Percentiles rank a stretch among this genome's conserved stretches.
Conservation (phyloP, 1,139 yeast species). For the Petasospora rhodanensis region DNA sequence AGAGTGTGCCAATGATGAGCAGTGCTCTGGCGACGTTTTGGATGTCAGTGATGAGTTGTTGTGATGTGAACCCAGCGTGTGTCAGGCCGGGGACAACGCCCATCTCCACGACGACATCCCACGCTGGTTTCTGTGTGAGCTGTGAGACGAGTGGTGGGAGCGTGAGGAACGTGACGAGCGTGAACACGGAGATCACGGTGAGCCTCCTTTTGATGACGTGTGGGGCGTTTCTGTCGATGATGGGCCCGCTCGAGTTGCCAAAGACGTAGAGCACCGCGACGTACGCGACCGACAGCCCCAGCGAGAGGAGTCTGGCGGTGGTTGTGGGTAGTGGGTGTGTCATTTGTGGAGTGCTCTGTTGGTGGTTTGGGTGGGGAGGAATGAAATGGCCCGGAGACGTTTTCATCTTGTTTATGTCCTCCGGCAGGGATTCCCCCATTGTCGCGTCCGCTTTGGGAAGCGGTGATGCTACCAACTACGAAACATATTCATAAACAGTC, state of each 20-base stretch:
- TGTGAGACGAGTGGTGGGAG: conserved; percentile 27
- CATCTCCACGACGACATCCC: conserved; percentile 18
- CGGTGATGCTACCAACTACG: too few relatives aligned
- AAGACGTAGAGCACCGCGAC: conserved; percentile 18
- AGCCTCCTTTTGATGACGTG: conserved; percentile 34
- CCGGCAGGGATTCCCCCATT: too few relatives aligned
- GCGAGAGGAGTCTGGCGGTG: conserved; percentile 10
- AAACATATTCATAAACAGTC: too few relatives aligned
- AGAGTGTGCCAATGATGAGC: conserved; percentile 39
- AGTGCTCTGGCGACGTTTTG: conserved; percentile 19
- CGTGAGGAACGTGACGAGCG: conserved; percentile 24
- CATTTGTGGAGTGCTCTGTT: too few relatives aligned
- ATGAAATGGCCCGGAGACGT: too few relatives aligned
- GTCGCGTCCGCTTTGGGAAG: too few relatives aligned
- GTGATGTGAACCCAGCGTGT: conserved; percentile 7
- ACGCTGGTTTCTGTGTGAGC: conserved; percentile 8
- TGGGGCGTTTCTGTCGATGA: conserved; percentile 41
- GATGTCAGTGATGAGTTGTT: not conserved
- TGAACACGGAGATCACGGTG: conserved; percentile 25
- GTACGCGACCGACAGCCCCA: conserved; percentile 18
- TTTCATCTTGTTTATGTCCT: too few relatives aligned
- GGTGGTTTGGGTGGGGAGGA: too few relatives aligned
- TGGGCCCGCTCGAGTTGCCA: conserved; percentile 10
- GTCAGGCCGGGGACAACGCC: conserved; percentile 30
- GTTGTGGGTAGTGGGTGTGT: conserved; percentile 26